These are phyloP conservation scores for Primulina eburnea DNA, from an alignment of 257 asterid genomes.

Conservation along the genomic window DNA sequence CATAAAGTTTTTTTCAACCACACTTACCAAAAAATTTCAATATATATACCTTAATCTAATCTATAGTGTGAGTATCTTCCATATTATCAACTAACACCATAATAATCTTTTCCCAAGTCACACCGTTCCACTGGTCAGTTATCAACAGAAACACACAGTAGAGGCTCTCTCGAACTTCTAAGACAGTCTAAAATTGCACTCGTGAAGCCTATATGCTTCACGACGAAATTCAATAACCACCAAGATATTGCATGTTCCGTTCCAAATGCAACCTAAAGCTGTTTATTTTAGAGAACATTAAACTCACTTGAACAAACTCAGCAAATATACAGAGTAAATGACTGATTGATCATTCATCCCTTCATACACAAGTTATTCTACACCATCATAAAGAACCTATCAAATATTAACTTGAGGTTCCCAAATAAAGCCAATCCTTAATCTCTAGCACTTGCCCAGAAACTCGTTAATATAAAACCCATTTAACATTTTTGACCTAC, in stretches of 20 bases:
- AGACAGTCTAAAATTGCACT: neutral
- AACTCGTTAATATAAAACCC: too few relatives aligned
- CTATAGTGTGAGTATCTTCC: too few relatives aligned
- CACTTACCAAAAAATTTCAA: too few relatives aligned
- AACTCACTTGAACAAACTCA: constrained; percentile 1
- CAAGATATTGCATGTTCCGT: neutral
- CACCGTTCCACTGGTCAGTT: neutral
- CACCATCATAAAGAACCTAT: neutral
- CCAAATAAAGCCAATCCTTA: neutral
- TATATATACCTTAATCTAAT: too few relatives aligned
- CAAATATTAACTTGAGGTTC: neutral
- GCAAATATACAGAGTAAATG: constrained; percentile 2
- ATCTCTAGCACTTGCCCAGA: constrained; percentile 13
- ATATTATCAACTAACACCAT: too few relatives aligned
- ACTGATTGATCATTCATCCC: neutral
- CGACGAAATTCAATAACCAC: neutral
- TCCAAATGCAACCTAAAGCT: neutral
- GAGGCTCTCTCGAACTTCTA: neutral
- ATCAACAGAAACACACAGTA: neutral
- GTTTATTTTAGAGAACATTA: neutral
- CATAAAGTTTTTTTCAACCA: too few relatives aligned
- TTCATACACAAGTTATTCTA: neutral
- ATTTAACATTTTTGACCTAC: neutral
- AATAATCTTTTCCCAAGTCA: neutral
- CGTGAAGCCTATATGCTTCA: neutral